phyloP scores from a whole-genome alignment of 768 basidiomycete genomes.

The Scleroderma citrinum region DNA sequence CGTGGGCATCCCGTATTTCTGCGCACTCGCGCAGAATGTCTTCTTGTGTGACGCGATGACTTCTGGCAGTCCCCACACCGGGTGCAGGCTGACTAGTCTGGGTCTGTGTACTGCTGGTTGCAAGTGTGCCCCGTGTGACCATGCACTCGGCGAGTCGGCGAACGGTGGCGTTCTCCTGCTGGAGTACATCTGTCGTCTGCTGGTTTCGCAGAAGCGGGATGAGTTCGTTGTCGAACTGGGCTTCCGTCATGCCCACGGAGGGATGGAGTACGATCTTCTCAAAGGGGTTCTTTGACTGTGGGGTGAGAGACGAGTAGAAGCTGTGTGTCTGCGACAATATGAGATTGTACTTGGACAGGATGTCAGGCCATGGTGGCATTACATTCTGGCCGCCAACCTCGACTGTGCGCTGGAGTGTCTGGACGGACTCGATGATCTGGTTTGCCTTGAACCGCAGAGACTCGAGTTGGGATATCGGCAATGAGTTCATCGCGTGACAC shows the following conservation, averaged over 20 bases:
- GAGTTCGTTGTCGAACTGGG: conserved; percentile 66
- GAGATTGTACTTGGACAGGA: conserved; percentile 80
- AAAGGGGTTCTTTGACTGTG: conserved; percentile 33
- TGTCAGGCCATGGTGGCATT: conserved; percentile 85
- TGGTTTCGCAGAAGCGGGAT: conserved; percentile 72
- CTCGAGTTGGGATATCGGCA: conserved; percentile 68
- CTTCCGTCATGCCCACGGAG: conserved; percentile 47
- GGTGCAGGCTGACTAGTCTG: conserved; percentile 22
- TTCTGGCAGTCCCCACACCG: conserved; percentile 17
- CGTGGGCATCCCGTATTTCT: conserved; percentile 64
- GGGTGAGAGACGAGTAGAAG: conserved; percentile 57
- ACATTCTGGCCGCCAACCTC: conserved; percentile 47
- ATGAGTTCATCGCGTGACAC: no score
- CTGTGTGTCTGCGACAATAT: conserved; percentile 78
- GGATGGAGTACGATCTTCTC: conserved; percentile 71
- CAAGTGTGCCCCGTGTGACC: conserved; percentile 45
- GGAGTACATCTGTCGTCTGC: conserved; percentile 72
- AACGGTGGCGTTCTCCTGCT: conserved; percentile 66
- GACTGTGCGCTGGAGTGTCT: conserved; percentile 56
- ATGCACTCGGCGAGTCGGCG: conserved; percentile 64
- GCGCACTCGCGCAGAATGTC: conserved; percentile 64
- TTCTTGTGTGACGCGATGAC: conserved; percentile 34
- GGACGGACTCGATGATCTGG: conserved; percentile 75
- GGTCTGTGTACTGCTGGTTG: conserved; percentile 42
- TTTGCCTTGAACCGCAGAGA: conserved; percentile 71